Conservation (phyloP, 2,329 filamentous ascomycete species). For the Atkinsonella hypoxylon region DNA sequence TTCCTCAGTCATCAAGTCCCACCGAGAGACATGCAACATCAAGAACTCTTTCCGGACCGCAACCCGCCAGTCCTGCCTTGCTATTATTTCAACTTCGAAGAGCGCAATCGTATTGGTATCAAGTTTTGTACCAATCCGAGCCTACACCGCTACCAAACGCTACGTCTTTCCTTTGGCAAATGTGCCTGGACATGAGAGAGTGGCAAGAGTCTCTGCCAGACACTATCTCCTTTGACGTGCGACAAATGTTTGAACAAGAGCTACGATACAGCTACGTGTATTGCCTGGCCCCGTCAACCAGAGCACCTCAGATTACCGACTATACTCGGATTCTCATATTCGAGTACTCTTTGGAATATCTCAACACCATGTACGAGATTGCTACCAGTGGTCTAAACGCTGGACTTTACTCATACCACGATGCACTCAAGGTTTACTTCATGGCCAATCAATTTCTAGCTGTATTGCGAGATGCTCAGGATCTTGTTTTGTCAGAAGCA, state of each 20-base stretch:
- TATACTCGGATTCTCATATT: slow-evolving; percentile 75
- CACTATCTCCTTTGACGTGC: slow-evolving; percentile 51
- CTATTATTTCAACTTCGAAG: slow-evolving; percentile 74
- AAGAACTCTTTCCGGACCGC: slow-evolving; percentile 31
- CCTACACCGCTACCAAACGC: slow-evolving; percentile 56
- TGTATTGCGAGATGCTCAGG: slow-evolving; percentile 45
- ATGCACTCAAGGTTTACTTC: slow-evolving; percentile 74
- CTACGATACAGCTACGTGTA: slow-evolving; percentile 85
- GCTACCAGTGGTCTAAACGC: slow-evolving; percentile 46
- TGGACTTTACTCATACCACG: slow-evolving; percentile 73
- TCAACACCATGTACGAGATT: slow-evolving; percentile 60
- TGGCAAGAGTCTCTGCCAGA: slow-evolving; percentile 72
- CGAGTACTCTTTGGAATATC: slow-evolving; percentile 74
- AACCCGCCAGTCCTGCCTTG: slow-evolving; percentile 55
- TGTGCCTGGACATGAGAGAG: slow-evolving; percentile 62
- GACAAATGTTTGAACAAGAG: slow-evolving; percentile 75
- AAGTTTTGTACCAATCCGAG: slow-evolving; percentile 72
- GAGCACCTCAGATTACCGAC: slow-evolving; percentile 59
- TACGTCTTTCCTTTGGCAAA: slow-evolving; percentile 61
- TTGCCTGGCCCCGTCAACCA: slow-evolving; percentile 68
- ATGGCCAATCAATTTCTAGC: slow-evolving; percentile 53
- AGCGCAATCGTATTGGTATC: slow-evolving; percentile 81
- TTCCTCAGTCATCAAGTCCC: slow-evolving; percentile 45
- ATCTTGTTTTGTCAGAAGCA: slow-evolving; percentile 41
- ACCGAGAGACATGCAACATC: slow-evolving; percentile 30